phyloP scores from a whole-genome alignment of 306 rosid species.

The Datisca glomerata region DNA sequence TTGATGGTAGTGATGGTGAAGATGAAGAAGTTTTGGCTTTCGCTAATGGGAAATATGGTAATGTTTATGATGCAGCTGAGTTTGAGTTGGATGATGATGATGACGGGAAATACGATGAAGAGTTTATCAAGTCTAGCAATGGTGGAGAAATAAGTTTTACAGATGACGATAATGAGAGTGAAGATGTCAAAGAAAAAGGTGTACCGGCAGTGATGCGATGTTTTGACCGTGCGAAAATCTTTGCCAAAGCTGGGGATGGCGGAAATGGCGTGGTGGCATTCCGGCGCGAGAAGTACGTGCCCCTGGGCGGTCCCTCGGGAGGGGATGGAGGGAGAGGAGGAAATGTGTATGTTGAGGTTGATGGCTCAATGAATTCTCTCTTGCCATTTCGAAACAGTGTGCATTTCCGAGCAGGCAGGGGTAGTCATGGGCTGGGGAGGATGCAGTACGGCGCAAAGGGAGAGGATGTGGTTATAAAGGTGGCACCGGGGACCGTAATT shows the following conservation, averaged over 20 bases:
- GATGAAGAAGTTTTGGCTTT: slow-evolving; percentile 12
- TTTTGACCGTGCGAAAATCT: slow-evolving; percentile 76
- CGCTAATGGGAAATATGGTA: slow-evolving; percentile 9
- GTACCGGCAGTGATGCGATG: slow-evolving; percentile 92
- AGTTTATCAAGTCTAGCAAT: slow-evolving; percentile 1
- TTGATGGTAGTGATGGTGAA: slow-evolving; percentile 8
- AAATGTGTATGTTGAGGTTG: slow-evolving; percentile 70
- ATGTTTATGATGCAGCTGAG: neutral
- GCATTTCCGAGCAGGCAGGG: slow-evolving; percentile 83
- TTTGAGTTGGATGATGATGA: neutral
- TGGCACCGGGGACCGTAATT: slow-evolving; percentile 74
- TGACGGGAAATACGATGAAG: slow-evolving; percentile 2
- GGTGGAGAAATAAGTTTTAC: slow-evolving; percentile 7
- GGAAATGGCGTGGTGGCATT: slow-evolving; percentile 91
- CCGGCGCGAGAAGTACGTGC: slow-evolving; percentile 85
- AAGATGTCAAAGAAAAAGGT: slow-evolving; percentile 64
- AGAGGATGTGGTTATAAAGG: slow-evolving; percentile 76
- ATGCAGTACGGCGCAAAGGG: slow-evolving; percentile 76
- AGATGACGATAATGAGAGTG: slow-evolving; percentile 15
- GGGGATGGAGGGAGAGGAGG: slow-evolving; percentile 96
- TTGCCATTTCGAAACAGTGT: slow-evolving; percentile 74
- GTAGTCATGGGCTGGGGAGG: slow-evolving; percentile 65
- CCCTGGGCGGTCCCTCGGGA: slow-evolving; percentile 84
- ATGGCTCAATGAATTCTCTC: slow-evolving; percentile 65
- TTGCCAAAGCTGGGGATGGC: slow-evolving; percentile 64